Evolutionary conservation across 192 early-diverging fungal genomes (phyloP).

Genomic region (Cetraspora pellucida): DNA sequence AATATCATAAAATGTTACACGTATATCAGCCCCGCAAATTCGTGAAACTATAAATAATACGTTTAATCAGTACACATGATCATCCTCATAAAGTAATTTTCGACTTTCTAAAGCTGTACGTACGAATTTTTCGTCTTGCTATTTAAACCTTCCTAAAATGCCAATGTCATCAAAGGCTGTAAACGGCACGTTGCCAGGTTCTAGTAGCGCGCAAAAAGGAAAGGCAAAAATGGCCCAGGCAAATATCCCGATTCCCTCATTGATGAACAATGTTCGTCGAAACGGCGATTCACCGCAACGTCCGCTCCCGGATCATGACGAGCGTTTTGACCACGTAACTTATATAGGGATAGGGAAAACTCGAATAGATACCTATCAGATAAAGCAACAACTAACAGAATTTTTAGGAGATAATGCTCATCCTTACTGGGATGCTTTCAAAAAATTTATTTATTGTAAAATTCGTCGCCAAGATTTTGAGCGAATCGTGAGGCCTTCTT

Average conservation of each 20-base stretch:
- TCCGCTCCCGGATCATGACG: not conserved
- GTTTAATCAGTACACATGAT: no score
- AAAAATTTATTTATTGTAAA: constrained; percentile 1
- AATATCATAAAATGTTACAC: no score
- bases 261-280: not conserved
- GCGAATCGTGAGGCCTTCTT: not conserved
- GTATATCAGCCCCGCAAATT: no score
- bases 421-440: constrained; percentile 4
- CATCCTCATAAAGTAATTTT: no score
- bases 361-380: not conserved
- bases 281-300: not conserved
- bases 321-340: not conserved
- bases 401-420: not conserved
- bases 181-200: not conserved
- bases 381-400: constrained; percentile 2
- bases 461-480: constrained; percentile 17
- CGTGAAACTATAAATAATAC: no score
- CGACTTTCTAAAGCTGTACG: no score
- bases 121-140: no score
- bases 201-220: constrained; percentile 11
- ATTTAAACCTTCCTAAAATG: no score
- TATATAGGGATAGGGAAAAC: not conserved
- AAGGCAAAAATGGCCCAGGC: not conserved
- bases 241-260: not conserved
- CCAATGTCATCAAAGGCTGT: not conserved